These are phyloP conservation scores for Paramecium octaurelia DNA, from an alignment of 73 alveolate genomes.

Conservation along the genomic window DNA sequence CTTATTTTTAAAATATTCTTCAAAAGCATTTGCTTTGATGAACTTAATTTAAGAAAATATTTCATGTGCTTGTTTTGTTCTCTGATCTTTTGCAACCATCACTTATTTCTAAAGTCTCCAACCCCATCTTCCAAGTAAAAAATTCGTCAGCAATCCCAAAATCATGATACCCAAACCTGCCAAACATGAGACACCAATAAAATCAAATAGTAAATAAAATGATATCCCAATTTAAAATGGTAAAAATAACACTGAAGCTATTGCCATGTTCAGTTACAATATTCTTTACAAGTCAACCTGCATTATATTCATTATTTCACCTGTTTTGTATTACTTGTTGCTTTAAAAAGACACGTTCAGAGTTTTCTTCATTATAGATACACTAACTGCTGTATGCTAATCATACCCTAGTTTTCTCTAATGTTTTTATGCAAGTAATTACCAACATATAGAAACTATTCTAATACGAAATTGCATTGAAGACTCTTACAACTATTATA, in stretches of 20 bases:
- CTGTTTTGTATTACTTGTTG: conserved; percentile 35
- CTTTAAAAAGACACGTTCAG: conserved; percentile 25
- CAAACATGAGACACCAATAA: conserved; percentile 39
- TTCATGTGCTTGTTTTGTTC: conserved; percentile 44
- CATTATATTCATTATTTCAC: conserved; percentile 40
- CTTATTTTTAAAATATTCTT: conserved; percentile 32
- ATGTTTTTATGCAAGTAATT: background rate
- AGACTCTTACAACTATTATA: background rate
- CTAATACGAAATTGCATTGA: background rate
- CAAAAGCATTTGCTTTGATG: conserved; percentile 53
- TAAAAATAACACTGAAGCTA: background rate
- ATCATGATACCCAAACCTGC: conserved; percentile 51
- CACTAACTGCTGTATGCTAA: background rate
- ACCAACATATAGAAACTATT: background rate
- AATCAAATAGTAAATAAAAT: conserved; percentile 30
- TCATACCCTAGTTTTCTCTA: conserved; percentile 39
- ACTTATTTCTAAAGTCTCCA: background rate
- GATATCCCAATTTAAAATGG: conserved; percentile 46
- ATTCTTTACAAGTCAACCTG: conserved; percentile 50
- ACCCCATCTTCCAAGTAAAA: conserved; percentile 26
- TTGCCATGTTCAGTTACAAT: background rate
- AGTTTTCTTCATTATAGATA: background rate
- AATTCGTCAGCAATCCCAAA: background rate
- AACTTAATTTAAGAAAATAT: conserved; percentile 39
- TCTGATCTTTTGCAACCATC: conserved; percentile 33